A percentile compares a stretch with the other conserved stretches of the same genome.
These are phyloP conservation scores for Lasiodiplodia citricola DNA, from an alignment of 2,329 filamentous ascomycete species.

Conservation along the genomic window DNA sequence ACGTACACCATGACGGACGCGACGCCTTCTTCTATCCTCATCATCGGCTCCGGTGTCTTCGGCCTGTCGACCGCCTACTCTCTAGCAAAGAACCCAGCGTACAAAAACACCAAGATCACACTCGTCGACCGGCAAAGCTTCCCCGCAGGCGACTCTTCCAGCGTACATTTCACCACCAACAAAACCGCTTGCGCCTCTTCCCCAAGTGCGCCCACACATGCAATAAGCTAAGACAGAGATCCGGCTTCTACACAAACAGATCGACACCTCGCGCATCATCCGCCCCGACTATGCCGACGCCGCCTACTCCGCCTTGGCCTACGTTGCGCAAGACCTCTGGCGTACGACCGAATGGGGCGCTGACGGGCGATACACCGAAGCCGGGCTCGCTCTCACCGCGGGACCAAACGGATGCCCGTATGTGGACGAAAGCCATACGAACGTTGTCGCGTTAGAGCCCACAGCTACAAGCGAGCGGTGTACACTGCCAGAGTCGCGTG, in stretches of 20 bases:
- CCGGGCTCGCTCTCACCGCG: constrained; percentile 69
- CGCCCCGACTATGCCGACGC: constrained; percentile 81
- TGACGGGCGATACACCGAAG: constrained; percentile 71
- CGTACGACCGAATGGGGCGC: constrained; percentile 64
- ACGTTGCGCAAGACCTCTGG: constrained; percentile 72
- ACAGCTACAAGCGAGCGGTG: neutral
- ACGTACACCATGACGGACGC: constrained; percentile 26
- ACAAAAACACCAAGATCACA: constrained; percentile 59
- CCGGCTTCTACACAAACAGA: constrained; percentile 33
- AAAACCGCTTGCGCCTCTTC: neutral
- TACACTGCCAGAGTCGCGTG: constrained; percentile 34
- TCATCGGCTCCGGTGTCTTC: constrained; percentile 60
- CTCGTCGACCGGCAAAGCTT: constrained; percentile 64
- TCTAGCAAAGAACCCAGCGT: constrained; percentile 65
- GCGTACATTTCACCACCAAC: constrained; percentile 43
- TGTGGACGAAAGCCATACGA: constrained; percentile 43
- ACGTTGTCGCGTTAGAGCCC: constrained; percentile 39
- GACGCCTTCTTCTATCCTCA: constrained; percentile 52
- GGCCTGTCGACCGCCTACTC: constrained; percentile 71
- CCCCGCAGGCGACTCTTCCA: constrained; percentile 63
- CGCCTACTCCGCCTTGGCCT: constrained; percentile 76
- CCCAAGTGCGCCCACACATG: constrained; percentile 4
- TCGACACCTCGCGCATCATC: constrained; percentile 67
- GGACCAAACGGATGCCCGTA: constrained; percentile 54
- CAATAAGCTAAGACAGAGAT: constrained; percentile 3